Evolutionary conservation across 352 stramenopile species (phyloP), one percentile per base, ranked within the genome.

Genomic region (Phytophthora pistaciae): DNA sequence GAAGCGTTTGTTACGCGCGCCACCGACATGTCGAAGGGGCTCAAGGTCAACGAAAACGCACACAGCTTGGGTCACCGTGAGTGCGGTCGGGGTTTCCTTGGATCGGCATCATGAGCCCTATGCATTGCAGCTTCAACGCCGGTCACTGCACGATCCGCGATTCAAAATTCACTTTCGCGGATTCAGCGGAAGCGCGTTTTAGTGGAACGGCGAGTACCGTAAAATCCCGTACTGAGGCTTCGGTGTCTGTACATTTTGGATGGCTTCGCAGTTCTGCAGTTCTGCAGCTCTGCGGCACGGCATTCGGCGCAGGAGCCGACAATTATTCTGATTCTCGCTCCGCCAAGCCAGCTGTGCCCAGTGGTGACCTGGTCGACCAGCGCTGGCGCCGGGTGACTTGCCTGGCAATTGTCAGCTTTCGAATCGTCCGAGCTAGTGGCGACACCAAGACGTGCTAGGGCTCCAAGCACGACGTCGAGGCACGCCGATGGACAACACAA

Each of bases 111-210:
- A 29, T n/a, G 27, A 62, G 36, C 54, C 23, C 21, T 59, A 68
- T 36, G 40, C 40, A 42, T 53, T 50, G 40, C 25, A n/a, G 21
- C 18, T 52, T 25, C 44, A 23, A 23, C 44, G 44, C 44, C 44
- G 48, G 14, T 20, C 23, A 21, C 40, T n/a, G 29, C 44, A 36
- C 58, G n/a, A 61, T 59, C 8, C 50, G 40, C 52, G 52, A 56
- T 70, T 44, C 23, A 70, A 65, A 70, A 55, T 70, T 65, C 33
- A 20, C 31, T 65, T 65, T 59, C 56, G 46, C 42, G 14, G 25
- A 29, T 48, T 18, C 38, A 3, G n/a, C n/a, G 33, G 33, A 40
- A 40, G 33, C 13, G 11, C 11, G 11, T 14, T 42, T 42, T 42
- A 42, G 42, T 55, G 40, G 57, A 64, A 25, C 42, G 57, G 10